phyloP scores from a whole-genome alignment of 148 eudicot genomes.

The Vaccinium vitisidaea region DNA sequence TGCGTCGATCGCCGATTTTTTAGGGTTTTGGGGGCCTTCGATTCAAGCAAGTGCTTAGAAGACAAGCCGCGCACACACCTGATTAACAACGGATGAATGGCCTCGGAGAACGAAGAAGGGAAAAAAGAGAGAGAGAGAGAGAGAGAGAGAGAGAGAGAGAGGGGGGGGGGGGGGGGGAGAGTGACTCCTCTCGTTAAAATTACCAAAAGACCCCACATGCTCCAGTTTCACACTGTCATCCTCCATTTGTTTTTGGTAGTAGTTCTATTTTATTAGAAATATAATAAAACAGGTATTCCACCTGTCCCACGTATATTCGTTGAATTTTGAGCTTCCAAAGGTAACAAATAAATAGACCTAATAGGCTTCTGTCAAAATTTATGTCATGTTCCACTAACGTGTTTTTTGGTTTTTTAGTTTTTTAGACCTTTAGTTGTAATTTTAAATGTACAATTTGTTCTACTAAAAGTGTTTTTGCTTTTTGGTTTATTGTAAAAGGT shows the following conservation, averaged over 20 bases:
- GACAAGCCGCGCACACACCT: slow-evolving; percentile 19
- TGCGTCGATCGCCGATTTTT: neutral
- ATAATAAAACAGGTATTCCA: too few species aligned
- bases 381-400: too few species aligned
- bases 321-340: neutral
- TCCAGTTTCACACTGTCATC: neutral
- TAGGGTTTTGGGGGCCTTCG: slow-evolving; percentile 12
- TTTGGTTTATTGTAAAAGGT: too few species aligned
- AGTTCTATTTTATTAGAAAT: too few species aligned
- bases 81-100: slow-evolving; percentile 35
- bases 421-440: too few species aligned
- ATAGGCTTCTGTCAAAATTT: too few species aligned
- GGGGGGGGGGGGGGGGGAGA: too few species aligned
- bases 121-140: neutral
- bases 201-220: neutral
- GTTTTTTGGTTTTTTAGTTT: too few species aligned
- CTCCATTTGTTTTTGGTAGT: neutral
- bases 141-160: neutral
- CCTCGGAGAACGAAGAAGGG: slow-evolving; percentile 32
- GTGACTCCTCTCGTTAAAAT: neutral
- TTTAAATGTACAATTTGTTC: too few species aligned
- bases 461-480: too few species aligned
- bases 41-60: slow-evolving; percentile 6
- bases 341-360: too few species aligned
- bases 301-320: neutral